Conservation (phyloP, 2,329 filamentous ascomycete species). For the Aspergillus aculeatus region DNA sequence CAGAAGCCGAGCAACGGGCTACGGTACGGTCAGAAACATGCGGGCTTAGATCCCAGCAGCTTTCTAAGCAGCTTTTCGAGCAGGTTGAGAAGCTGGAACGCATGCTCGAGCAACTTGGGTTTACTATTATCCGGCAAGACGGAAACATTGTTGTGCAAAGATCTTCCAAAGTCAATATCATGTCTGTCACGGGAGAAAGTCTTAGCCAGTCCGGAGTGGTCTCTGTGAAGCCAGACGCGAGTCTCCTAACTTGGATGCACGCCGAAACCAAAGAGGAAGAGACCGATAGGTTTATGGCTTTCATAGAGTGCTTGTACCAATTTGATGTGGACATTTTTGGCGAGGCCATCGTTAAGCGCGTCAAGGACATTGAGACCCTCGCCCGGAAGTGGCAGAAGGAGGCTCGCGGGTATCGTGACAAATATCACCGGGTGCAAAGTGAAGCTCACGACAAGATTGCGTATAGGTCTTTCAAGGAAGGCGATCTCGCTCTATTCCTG, state of each 20-base stretch:
- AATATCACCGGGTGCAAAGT: slow-evolving; percentile 73
- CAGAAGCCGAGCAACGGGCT: slow-evolving; percentile 32
- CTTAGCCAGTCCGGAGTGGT: slow-evolving; percentile 36
- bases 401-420: slow-evolving; percentile 80
- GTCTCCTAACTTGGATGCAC: slow-evolving; percentile 80
- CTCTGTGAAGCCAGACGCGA: slow-evolving; percentile 58
- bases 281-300: slow-evolving; percentile 70
- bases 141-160: slow-evolving; percentile 74
- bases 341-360: slow-evolving; percentile 80
- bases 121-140: slow-evolving; percentile 72
- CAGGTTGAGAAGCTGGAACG: slow-evolving; percentile 82
- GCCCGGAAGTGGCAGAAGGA: slow-evolving; percentile 93
- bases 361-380: slow-evolving; percentile 90
- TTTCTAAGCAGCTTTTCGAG: slow-evolving; percentile 77
- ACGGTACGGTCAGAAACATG: slow-evolving; percentile 65
- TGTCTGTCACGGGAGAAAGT: slow-evolving; percentile 36
- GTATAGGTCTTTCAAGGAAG: slow-evolving; percentile 92
- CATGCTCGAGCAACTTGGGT: slow-evolving; percentile 83
- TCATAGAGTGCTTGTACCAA: slow-evolving; percentile 68
- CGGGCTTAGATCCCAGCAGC: slow-evolving; percentile 71
- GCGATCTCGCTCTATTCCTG: slow-evolving; percentile 88
- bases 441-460: slow-evolving; percentile 96
- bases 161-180: slow-evolving; percentile 54
- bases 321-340: slow-evolving; percentile 84
- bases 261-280: slow-evolving; percentile 65